Base-by-base conservation (phyloP, 768 basidiomycete species). In the Postia placenta region DNA sequence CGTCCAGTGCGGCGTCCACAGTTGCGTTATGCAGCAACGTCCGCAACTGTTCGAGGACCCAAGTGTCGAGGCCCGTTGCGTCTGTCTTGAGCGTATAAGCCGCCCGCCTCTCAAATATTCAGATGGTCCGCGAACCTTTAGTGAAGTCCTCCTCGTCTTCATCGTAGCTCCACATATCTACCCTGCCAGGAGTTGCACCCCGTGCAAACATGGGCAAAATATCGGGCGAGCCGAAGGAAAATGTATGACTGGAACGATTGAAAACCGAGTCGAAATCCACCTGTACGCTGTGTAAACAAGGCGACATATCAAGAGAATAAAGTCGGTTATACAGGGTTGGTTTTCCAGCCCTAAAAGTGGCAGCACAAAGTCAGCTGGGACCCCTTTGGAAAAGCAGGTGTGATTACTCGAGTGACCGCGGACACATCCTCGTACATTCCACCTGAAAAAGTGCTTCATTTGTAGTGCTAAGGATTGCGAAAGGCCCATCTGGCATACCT, bases 361-460 rank as follows among this genome's bases (percentile, higher is more conserved):
- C n/a, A n/a, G n/a, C n/a, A n/a, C n/a, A n/a, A n/a, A n/a, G n/a
- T n/a, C n/a, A n/a, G n/a, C n/a, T n/a, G n/a, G n/a, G n/a, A n/a
- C n/a, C n/a, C n/a, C n/a, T n/a, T n/a, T n/a, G n/a, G n/a, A n/a
- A n/a, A n/a, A n/a, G n/a, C n/a, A n/a, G n/a, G n/a, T n/a, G n/a
- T 35, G 45, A 25, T 54, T 52, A 52, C 89, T 74, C 89, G 88
- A 19, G 86, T 90, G 25, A 91, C 89, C 14, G 90, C 89, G 0
- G 85, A 87, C 3, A 89, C 89, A 55, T 92, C 88, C 64, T 92
- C 90, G 60, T 92, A 91, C 88, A 92, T 92, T 2, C 90, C 90
- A 26, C 80, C 80, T 83, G 46, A n/a, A n/a, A n/a, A n/a, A n/a
- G n/a, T n/a, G n/a, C n/a, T n/a, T n/a, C n/a, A n/a, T n/a, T n/a